Evolutionary conservation across 805 yeast genomes (phyloP), one percentile per base, ranked within the genome.

Genomic region (Phaffomyces opuntiae): DNA sequence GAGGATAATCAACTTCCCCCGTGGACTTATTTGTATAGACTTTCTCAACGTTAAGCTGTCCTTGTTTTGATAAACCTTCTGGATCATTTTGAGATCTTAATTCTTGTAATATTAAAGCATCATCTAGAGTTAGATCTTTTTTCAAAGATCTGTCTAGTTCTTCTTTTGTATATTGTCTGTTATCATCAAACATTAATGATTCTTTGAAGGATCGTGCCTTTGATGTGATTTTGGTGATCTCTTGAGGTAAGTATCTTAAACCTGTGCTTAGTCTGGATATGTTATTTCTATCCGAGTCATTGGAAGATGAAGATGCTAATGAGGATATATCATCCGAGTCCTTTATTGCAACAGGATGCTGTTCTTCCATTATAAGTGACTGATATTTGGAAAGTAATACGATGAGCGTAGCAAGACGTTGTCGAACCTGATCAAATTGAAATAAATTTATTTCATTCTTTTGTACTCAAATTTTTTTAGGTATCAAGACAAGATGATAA

Each of bases 1-100:
- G 81, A 0, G 74, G 74, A 16, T 65, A 53, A 29, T 64, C 66
- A 4, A 67, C 34, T 14, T 54, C 53, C 16, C 70, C 70, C 0
- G 67, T 66, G 0, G 63, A 48, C 35, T 50, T 53, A 43, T 66
- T 66, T 9, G 71, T 67, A 47, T 60, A 67, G 7, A 67, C 68
- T 47, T 56, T 64, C 35, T 56, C 56, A 9, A 57, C 47, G 38
- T 35, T 49, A 39, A 46, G 48, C 33, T 11, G 38, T 17, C 43
- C 43, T 16, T 25, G 11, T 7, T 17, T 37, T 7, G 19, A 26
- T 3, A 19, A 36, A 12, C 39, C 36, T 25, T 44, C 43, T 4
- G 14, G 25, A 26, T 44, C 46, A 3, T 24, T 12, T 33, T 25
- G 36, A 13, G 34, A 13, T n/a, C 25, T 35, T 17, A 27, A 39